Evolutionary conservation across 2,329 filamentous ascomycete genomes (phyloP), one percentile per base, ranked within the genome.

Genomic region (Neospermospora avenae): DNA sequence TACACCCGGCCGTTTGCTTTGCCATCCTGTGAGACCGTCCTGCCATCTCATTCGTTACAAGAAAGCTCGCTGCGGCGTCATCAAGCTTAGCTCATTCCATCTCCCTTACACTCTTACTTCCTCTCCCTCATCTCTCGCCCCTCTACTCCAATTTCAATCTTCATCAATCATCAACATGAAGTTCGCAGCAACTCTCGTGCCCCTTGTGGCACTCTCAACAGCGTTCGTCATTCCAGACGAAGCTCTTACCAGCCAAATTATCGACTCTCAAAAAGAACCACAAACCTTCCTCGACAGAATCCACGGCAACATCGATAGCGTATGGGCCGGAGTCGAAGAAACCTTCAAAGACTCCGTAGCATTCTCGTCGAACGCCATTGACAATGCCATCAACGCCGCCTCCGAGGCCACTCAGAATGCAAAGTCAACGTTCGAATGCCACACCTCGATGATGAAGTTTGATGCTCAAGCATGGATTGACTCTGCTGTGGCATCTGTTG

Each of bases 171-270:
- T 64, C 67, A 73, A 55, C n/a, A 73, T 73, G 71, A 73, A 69
- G 69, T 60, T 72, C 24, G 48, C 81, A 69, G 71, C 73, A 55
- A 73, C 73, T 51, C 65, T 83, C 46, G 69, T 84, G 62, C 77
- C 80, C 59, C 72, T 83, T 53, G 77, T 78, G 66, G 78, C 80
- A 31, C 64, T 81, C 53, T 73, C 77, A 63, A 74, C 79, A 55
- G 81, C 81, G 25, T 77, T 84, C 56, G 79, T 84, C 60, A 73
- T 85, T 52, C 80, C 81, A 16, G 76, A 81, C 51, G 75, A 81
- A 63, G 69, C 79, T 57, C 73, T 81, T 20, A 75, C 81, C 61
- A 73, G 75, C 45, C 71, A 78, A 41, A 62, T 80, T 48, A 65
- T 73, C 53, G 73, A 78, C 63, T 68, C 72, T 60, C 67, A 77